These are phyloP conservation scores for Polygonum aviculare DNA, from an alignment of 148 eudicot species.

Conservation along the genomic window DNA sequence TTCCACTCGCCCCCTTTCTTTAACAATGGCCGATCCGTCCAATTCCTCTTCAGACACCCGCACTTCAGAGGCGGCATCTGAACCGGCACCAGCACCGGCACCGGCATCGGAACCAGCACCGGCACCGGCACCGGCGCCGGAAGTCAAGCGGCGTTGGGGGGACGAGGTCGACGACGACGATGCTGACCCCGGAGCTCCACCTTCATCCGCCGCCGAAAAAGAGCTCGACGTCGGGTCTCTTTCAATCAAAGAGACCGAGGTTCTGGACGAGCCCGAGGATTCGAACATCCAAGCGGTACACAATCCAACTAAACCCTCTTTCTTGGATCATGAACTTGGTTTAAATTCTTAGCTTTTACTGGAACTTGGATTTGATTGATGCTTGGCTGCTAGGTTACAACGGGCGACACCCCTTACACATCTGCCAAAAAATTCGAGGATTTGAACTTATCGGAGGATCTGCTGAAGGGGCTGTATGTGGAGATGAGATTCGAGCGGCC, in stretches of 20 bases:
- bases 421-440: constrained; percentile 82
- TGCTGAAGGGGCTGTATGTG: constrained; percentile 75
- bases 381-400: constrained; percentile 32
- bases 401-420: constrained; percentile 70
- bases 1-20: background rate
- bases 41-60: background rate
- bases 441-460: constrained; percentile 55
- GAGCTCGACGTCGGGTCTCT: constrained; percentile 15
- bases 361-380: constrained; percentile 2
- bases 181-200: constrained; percentile 12
- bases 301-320: background rate
- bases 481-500: constrained; percentile 91
- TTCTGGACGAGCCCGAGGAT: constrained; percentile 63
- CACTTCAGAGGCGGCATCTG: background rate
- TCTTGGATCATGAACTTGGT: background rate
- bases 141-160: constrained; percentile 32
- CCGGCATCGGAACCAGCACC: background rate
- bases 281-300: constrained; percentile 58
- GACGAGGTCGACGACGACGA: constrained; percentile 49
- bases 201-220: constrained; percentile 11
- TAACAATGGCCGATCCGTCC: background rate
- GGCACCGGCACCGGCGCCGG: constrained; percentile 18
- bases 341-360: background rate
- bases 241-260: constrained; percentile 14
- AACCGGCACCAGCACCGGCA: background rate